Evolutionary conservation across 163 green algal species (phyloP).

Genomic region (Volvox carteri): DNA sequence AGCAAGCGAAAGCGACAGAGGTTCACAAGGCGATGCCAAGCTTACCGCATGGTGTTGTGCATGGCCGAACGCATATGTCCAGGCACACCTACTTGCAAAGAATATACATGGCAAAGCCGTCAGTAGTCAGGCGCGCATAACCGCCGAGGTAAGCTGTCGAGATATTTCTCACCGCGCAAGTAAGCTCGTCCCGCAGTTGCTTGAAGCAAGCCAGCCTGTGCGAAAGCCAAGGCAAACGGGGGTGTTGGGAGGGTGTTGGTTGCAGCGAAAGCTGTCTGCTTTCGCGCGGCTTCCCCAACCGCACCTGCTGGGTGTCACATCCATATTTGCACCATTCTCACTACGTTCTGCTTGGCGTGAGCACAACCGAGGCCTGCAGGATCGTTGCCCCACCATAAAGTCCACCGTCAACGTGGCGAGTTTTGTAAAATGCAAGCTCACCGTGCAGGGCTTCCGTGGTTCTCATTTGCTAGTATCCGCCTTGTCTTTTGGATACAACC

Average conservation of each 20-base stretch:
- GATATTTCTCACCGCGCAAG: slow-evolving; percentile 36
- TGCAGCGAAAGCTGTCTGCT: not conserved
- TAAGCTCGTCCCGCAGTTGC: slow-evolving; percentile 53
- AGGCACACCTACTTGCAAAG: slow-evolving; percentile 63
- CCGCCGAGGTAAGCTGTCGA: too few relatives aligned
- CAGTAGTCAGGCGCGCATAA: too few relatives aligned
- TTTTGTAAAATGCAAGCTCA: not conserved
- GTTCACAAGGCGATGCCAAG: not conserved
- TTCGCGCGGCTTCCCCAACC: not conserved
- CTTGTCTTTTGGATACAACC: not conserved
- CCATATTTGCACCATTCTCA: slow-evolving; percentile 12
- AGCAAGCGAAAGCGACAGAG: not conserved
- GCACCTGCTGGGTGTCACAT: slow-evolving; percentile 15
- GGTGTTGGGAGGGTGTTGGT: too few relatives aligned
- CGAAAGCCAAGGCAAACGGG: too few relatives aligned
- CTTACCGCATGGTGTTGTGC: slow-evolving; percentile 73
- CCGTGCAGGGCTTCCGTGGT: not conserved
- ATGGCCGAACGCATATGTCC: slow-evolving; percentile 69
- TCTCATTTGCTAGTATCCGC: not conserved
- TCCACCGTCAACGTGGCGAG: not conserved
- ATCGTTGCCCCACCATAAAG: not conserved
- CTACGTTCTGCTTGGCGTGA: not conserved
- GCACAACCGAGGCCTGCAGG: not conserved
- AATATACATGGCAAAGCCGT: not conserved
- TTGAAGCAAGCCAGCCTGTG: slow-evolving; percentile 41